Conservation (phyloP, 1,284 basidiomycete genomes). For the Sanghuangporus weigelae region DNA sequence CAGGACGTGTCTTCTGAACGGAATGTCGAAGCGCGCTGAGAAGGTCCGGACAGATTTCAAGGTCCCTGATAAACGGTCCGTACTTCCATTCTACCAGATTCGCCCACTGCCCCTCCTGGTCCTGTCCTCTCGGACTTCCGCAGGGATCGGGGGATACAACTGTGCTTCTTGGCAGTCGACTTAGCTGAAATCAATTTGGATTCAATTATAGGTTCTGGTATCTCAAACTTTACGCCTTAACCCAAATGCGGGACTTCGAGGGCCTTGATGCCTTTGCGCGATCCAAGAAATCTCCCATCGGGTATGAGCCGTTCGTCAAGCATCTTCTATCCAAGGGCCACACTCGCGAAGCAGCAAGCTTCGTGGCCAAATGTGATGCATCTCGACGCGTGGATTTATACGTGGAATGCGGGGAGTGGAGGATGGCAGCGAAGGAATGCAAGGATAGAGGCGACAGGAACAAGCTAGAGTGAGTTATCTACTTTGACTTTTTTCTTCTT, state of each 20-base stretch:
- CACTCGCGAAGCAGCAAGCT: conserved; percentile 66
- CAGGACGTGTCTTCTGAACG: conserved; percentile 66
- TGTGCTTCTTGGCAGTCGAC: background rate
- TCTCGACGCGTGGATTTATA: conserved; percentile 82
- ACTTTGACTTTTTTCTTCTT: conserved; percentile 7
- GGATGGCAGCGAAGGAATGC: conserved; percentile 79
- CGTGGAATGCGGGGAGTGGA: conserved; percentile 85
- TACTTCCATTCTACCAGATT: background rate
- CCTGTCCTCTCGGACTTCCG: background rate
- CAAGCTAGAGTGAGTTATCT: conserved; percentile 67
- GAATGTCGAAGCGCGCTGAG: conserved; percentile 81
- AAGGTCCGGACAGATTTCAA: conserved; percentile 84
- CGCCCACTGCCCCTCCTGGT: background rate
- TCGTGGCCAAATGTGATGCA: conserved; percentile 78
- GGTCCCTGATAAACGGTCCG: conserved; percentile 84
- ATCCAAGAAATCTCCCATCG: conserved; percentile 88
- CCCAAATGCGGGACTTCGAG: conserved; percentile 77
- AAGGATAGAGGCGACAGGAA: conserved; percentile 81
- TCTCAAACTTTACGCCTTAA: conserved; percentile 80
- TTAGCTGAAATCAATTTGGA: background rate
- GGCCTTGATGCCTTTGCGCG: conserved; percentile 79
- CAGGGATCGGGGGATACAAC: background rate
- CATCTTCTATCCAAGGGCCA: conserved; percentile 72
- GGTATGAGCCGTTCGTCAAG: conserved; percentile 90
- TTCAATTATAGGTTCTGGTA: conserved; percentile 77